phyloP scores from a whole-genome alignment of 1,284 basidiomycete species.

The Austroboletus olivaceoglutinosus region DNA sequence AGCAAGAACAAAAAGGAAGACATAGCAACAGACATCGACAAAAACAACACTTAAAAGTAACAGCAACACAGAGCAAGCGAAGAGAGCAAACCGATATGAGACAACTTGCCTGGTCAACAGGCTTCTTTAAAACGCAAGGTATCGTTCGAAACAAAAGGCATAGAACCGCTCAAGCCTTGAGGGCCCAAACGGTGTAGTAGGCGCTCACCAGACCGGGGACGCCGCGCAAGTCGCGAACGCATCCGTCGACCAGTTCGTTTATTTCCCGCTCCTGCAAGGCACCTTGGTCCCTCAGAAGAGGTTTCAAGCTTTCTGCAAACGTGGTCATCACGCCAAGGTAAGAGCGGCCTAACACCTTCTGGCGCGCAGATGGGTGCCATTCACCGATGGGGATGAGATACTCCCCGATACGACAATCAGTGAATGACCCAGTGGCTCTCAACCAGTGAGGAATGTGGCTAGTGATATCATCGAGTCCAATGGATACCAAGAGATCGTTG shows the following conservation, averaged over 20 bases:
- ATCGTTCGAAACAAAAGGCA: not conserved
- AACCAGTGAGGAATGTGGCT: slow-evolving; percentile 38
- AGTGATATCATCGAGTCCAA: slow-evolving; percentile 39
- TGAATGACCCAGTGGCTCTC: slow-evolving; percentile 37
- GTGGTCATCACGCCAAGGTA: slow-evolving; percentile 39
- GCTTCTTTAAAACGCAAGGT: not conserved
- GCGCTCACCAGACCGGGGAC: slow-evolving; percentile 42
- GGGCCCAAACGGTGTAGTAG: slow-evolving; percentile 40
- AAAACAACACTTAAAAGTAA: not conserved
- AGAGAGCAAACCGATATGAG: not conserved
- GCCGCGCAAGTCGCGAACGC: slow-evolving; percentile 40
- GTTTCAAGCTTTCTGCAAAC: slow-evolving; percentile 37
- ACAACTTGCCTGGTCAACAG: not conserved
- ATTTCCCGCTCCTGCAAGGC: slow-evolving; percentile 37
- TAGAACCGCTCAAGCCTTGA: slow-evolving; percentile 18
- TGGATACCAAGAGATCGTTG: slow-evolving; percentile 33
- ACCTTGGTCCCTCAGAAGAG: slow-evolving; percentile 39
- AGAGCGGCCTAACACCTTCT: slow-evolving; percentile 37
- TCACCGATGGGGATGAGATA: slow-evolving; percentile 49
- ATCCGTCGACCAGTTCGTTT: slow-evolving; percentile 39
- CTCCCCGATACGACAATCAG: slow-evolving; percentile 32
- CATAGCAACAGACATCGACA: not conserved
- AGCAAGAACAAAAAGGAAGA: not conserved
- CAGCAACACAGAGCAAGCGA: not conserved
- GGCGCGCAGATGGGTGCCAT: slow-evolving; percentile 39